phyloP scores from a whole-genome alignment of 208 protist genomes.

The Trypanosoma brucei region DNA sequence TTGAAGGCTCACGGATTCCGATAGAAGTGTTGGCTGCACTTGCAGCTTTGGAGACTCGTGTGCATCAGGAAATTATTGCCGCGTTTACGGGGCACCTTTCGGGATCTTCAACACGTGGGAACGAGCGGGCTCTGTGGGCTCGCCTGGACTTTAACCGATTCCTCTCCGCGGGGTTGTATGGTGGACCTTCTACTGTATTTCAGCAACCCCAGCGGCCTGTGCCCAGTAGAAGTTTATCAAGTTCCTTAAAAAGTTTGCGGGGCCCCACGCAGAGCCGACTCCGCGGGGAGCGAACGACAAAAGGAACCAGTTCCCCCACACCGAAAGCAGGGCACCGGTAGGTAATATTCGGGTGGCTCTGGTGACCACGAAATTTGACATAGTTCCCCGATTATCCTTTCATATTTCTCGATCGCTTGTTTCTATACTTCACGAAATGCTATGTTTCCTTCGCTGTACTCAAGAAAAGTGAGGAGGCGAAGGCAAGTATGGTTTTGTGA shows the following conservation, averaged over 20 bases:
- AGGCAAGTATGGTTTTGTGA: no score
- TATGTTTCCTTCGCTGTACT: neutral
- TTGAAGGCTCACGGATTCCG: slow-evolving; percentile 41
- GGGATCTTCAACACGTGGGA: slow-evolving; percentile 30
- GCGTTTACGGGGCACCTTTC: slow-evolving; percentile 58
- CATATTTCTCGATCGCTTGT: no score
- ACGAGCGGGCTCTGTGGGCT: slow-evolving; percentile 69
- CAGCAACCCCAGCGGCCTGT: slow-evolving; percentile 2
- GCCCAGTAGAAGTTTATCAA: neutral
- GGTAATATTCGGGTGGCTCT: neutral
- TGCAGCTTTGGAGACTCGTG: slow-evolving; percentile 48
- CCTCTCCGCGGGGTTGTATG: slow-evolving; percentile 30
- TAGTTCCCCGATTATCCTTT: no score
- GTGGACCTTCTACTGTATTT: neutral
- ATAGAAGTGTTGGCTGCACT: slow-evolving; percentile 70
- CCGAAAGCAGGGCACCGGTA: slow-evolving; percentile 1
- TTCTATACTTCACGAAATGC: no score
- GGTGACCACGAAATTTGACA: neutral
- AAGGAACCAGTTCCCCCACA: neutral
- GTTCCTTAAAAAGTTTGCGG: neutral
- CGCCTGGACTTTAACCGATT: slow-evolving; percentile 78
- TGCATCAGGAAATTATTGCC: slow-evolving; percentile 62
- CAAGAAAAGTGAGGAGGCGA: neutral
- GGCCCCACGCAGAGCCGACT: neutral
- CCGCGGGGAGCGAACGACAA: neutral